Conservation (phyloP, 257 asterid genomes). For the Plectranthus barbatus region DNA sequence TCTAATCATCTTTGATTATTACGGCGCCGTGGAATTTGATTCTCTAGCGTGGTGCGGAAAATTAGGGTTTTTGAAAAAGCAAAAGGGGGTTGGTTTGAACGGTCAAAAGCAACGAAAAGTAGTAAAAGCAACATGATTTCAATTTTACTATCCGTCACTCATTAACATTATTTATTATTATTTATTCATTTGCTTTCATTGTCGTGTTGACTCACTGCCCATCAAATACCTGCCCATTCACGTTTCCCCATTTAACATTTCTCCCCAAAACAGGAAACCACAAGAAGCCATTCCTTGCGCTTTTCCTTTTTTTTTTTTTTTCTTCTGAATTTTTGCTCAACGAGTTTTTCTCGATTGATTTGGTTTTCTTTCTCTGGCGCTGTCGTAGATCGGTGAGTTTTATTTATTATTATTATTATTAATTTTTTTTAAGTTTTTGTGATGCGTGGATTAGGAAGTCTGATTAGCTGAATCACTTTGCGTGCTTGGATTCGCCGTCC, state of each 20-base stretch:
- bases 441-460: not conserved
- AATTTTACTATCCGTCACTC: no score
- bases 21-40: no score
- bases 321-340: not conserved
- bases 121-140: no score
- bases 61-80: constrained; percentile 25
- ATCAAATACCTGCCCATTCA: constrained; percentile 21
- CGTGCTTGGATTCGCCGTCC: not conserved
- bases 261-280: not conserved
- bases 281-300: not conserved
- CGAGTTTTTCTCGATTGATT: not conserved
- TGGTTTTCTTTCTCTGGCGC: not conserved
- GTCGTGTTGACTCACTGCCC: constrained; percentile 30
- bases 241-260: constrained; percentile 15
- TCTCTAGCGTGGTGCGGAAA: no score
- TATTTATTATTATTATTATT: not conserved
- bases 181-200: no score
- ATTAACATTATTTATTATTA: no score
- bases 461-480: constrained; percentile 3
- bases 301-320: not conserved
- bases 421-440: not conserved
- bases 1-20: no score
- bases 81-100: constrained; percentile 29
- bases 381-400: not conserved
- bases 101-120: constrained; percentile 38